Conservation (phyloP, 129 eudicot species). For the Helichrysum umbraculigerum region DNA sequence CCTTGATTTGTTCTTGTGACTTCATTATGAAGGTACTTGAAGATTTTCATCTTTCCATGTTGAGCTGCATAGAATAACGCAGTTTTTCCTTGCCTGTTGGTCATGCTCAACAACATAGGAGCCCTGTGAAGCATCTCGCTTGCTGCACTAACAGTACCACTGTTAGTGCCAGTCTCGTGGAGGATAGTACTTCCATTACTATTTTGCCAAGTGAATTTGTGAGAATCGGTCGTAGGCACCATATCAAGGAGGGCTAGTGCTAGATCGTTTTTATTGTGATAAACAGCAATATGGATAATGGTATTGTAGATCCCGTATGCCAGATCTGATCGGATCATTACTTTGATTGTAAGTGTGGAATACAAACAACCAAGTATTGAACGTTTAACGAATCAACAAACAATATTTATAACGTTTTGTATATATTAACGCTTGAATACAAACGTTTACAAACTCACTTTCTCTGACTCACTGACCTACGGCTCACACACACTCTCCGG, state of each 20-base stretch:
- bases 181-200: constrained; percentile 26
- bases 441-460: too few species aligned
- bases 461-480: too few species aligned
- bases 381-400: too few species aligned
- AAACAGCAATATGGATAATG: constrained; percentile 24
- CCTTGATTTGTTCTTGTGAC: background rate
- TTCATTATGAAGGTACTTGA: constrained; percentile 32
- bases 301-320: too few species aligned
- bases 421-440: too few species aligned
- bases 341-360: too few species aligned
- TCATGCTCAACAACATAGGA: constrained; percentile 28
- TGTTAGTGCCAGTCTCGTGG: constrained; percentile 24
- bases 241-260: constrained; percentile 21
- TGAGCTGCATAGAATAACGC: constrained; percentile 39
- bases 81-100: constrained; percentile 25
- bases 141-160: constrained; percentile 22
- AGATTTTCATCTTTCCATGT: constrained; percentile 23
- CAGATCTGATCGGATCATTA: too few species aligned
- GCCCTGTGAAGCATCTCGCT: constrained; percentile 11
- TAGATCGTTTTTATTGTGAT: constrained; percentile 20
- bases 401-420: too few species aligned
- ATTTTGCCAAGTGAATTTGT: constrained; percentile 14
- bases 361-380: too few species aligned
- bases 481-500: too few species aligned
- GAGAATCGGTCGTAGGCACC: background rate